Evolutionary conservation across 129 eudicot genomes (phyloP), one percentile per base, ranked within the genome.

Genomic region (Kitagawia praeruptora): DNA sequence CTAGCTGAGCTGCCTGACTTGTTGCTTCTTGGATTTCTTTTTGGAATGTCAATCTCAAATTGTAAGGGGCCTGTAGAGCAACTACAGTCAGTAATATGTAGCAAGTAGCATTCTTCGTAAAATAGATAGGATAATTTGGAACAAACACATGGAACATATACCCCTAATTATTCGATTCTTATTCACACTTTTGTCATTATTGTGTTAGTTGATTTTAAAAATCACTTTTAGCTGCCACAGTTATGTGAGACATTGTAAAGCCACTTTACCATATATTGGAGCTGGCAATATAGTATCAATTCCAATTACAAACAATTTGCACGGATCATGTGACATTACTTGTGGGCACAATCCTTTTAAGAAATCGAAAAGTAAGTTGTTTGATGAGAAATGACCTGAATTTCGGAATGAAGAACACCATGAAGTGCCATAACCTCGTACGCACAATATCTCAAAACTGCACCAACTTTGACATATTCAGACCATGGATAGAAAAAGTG

Each of bases 381-480:
- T 74, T 13, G 77, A 45, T 25, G 54, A n/a, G 37, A 14, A 27
- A 0, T 25, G 71, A 92, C 98, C 96, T 88, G 96, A 79, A 93
- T 93, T 86, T 93, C 88, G 46, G 98, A 88, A 86, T 90, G 96
- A 75, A 90, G 91, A 67, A 90, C 93, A 63, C 98, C 93, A 80
- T 92, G 96, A 77, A 93, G 89, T 73, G 93, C 96, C 96, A 90
- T 93, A 54, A 93, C 92, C 81, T 90, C 93, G 19, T 88, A 90
- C 16, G 98, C 96, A 58, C 92, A 93, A 58, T 90, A 86, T 79
- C 92, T 80, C 75, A 93, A 80, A 31, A 88, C 92, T 19, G 92
- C 86, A 39, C 93, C 91, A 58, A 93, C 98, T 86, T 90, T 90
- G 66, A 93, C 88, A 76, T 88, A 93, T 63, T 90, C 92, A 21